Evolutionary conservation across 208 protist genomes (phyloP), one percentile per base, ranked within the genome.

Genomic region (Histomonas meleagridis): DNA sequence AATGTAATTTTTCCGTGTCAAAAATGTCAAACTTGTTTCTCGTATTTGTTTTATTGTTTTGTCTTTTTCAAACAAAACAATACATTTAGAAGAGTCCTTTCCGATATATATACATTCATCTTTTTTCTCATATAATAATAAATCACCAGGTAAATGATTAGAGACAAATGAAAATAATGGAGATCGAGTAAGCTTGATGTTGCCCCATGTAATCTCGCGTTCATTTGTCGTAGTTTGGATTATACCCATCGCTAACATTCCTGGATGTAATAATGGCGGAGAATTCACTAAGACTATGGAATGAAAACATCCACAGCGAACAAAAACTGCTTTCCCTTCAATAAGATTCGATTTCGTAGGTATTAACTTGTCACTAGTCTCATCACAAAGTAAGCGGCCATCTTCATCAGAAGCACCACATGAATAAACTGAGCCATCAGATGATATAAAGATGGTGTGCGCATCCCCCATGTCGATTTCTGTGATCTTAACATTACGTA

Each of bases 381-480:
- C 76, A 57, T n/a, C 46, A 49, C 23, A 40, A 40, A 86, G 51
- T 26, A 86, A 38, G n/a, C 76, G 23, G 43, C 76, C 76, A 86
- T 86, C 76, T n/a, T n/a, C n/a, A 55, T 28, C 40, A 26, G 76
- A 86, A 38, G 76, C 76, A 40, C 76, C 76, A 28, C 76, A 86
- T 1, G 40, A 40, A 16, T 86, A 86, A 46, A 86, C 76, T 46
- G 23, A 43, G 23, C 76, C 76, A 55, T 86, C 76, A 26, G 23
- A 28, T 18, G 18, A 40, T 2, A 86, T 86, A 35, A 86, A 86
- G 21, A 86, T 43, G 10, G 76, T 86, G 14, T 43, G 46, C 16
- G 76, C 23, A 16, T 86, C 76, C 0, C 76, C 76, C 76, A 86
- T 86, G 28, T 86, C 76, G 14, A 86, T 86, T 32, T 86, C 76